Base-by-base conservation (phyloP, 1,284 basidiomycete genomes). In the Malassezia sp. region DNA sequence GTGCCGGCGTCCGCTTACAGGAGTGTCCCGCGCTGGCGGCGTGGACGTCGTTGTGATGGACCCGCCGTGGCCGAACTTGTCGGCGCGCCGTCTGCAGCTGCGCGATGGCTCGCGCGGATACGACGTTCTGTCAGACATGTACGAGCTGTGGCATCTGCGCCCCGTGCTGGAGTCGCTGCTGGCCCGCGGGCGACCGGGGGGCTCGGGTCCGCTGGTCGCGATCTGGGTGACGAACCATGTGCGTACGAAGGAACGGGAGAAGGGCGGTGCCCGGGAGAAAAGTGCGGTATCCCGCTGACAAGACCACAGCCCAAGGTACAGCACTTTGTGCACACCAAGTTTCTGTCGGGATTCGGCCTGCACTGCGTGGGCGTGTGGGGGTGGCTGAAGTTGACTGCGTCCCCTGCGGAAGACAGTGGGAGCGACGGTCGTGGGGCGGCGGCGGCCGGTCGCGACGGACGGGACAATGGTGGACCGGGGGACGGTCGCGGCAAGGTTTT, bases 31-130 rank as follows among this genome's bases (percentile, higher is more conserved):
- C 11, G 18, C 15, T 1, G 35, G 40, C 20, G 52, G 48, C 20
- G 47, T 42, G 2, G 48, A 50, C 15, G 23, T 54, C 12, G 32
- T 54, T 5, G 22, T 50, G 22, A 27, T 54, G n/a, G 52, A 54
- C 31, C 52, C 52, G 5, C 52, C 52, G 20, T 54, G 48, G 40
- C 52, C 52, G 22, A 54, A 54, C 26, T 9, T 29, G 30, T 50
- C 48, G 9, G 52, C 44, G 12, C 21, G 34, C 12, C 48, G 52
- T 14, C 35, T 34, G 18, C 38, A 33, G 11, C 37, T 33, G 14
- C 33, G 33, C 12, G 37, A 28, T 11, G 28, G 28, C 11, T 23
- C 18, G 20, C 30, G 37, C 14, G 34, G 34, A 12, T 54, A 54
- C 30, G 34, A 12, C 20, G 50, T 48, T 17, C 15, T 46, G 15